Evolutionary conservation across 306 rosid genomes (phyloP).

Genomic region (Mimosa bimucronata): DNA sequence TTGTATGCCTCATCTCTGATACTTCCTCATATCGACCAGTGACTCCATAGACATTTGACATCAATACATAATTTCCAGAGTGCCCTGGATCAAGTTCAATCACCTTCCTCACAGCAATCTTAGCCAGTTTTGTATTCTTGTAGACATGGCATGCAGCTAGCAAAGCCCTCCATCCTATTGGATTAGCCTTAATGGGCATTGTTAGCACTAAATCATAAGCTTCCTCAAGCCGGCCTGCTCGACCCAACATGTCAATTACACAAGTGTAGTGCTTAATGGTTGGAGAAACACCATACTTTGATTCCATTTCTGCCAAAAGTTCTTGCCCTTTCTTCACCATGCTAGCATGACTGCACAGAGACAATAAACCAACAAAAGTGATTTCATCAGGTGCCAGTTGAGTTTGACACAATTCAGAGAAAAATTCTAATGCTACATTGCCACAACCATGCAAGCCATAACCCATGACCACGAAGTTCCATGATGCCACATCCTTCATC

Average conservation of each 20-base stretch:
- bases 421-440: conserved; percentile 55
- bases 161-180: conserved; percentile 83
- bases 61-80: conserved; percentile 78
- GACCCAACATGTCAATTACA: conserved; percentile 83
- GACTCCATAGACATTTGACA: conserved; percentile 75
- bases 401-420: conserved; percentile 58
- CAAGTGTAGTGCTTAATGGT: conserved; percentile 84
- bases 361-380: conserved; percentile 71
- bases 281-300: conserved; percentile 61
- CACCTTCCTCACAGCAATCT: conserved; percentile 59
- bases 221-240: conserved; percentile 50
- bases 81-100: conserved; percentile 71
- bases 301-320: conserved; percentile 61
- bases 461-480: conserved; percentile 91
- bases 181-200: conserved; percentile 53
- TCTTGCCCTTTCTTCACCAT: conserved; percentile 67
- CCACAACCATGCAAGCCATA: conserved; percentile 78
- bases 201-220: conserved; percentile 58
- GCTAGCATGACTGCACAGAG: conserved; percentile 83
- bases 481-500: conserved; percentile 75
- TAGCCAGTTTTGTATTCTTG: conserved; percentile 66
- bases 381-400: conserved; percentile 58
- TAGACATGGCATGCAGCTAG: conserved; percentile 76
- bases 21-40: conserved; percentile 73
- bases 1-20: conserved; percentile 62